These are phyloP conservation scores for Pachysandra terminalis DNA, from an alignment of 164 flowering plant species.

Conservation along the genomic window DNA sequence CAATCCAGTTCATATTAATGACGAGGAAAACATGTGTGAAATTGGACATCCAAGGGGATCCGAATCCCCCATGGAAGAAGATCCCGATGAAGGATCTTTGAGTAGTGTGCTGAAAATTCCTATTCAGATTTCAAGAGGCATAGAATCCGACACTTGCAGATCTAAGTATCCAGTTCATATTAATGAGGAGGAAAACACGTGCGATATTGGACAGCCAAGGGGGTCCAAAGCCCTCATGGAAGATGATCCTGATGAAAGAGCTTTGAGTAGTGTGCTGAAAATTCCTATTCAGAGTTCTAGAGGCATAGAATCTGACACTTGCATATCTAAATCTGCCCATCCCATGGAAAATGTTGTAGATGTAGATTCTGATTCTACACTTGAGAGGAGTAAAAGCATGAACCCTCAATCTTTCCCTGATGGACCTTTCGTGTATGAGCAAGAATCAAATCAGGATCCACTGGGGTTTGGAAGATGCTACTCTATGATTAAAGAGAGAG, in stretches of 20 bases:
- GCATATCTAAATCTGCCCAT: conserved; percentile 17
- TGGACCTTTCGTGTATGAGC: conserved; percentile 25
- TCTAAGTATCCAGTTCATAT: conserved; percentile 18
- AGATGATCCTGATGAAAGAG: conserved; percentile 22
- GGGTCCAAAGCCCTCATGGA: conserved; percentile 20
- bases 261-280: conserved; percentile 23
- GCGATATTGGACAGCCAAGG: conserved; percentile 17
- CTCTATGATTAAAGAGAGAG: conserved; percentile 39
- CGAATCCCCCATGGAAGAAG: conserved; percentile 21
- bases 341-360: conserved; percentile 26
- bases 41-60: conserved; percentile 16
- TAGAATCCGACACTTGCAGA: conserved; percentile 24
- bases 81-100: conserved; percentile 21
- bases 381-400: conserved; percentile 24
- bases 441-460: conserved; percentile 31
- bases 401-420: conserved; percentile 42
- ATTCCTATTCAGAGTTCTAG: conserved; percentile 21
- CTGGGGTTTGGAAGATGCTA: conserved; percentile 32
- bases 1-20: conserved; percentile 23
- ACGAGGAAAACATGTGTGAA: conserved; percentile 25
- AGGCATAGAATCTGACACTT: conserved; percentile 20
- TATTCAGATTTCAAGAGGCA: conserved; percentile 14
- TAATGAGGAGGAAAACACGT: conserved; percentile 22
- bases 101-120: conserved; percentile 24
- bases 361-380: conserved; percentile 18